Evolutionary conservation across 192 early-diverging fungal species (phyloP).

Genomic region (Entophlyctis helioformis): DNA sequence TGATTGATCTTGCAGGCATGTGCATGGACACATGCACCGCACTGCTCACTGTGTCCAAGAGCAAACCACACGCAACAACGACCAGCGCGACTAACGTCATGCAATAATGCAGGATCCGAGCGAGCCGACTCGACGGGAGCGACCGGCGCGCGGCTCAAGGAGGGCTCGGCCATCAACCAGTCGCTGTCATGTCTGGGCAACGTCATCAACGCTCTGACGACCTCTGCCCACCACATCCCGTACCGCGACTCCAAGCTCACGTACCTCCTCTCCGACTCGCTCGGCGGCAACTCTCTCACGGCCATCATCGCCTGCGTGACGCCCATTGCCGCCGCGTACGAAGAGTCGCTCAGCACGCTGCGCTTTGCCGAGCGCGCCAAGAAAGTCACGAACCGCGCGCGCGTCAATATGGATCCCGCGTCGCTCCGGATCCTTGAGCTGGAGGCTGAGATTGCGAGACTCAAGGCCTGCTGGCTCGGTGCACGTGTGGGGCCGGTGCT

Average conservation of each 20-base stretch:
- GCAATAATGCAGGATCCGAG: constrained; percentile 70
- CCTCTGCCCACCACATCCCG: constrained; percentile 18
- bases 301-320: constrained; percentile 36
- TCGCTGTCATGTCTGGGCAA: constrained; percentile 64
- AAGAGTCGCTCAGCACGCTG: constrained; percentile 21
- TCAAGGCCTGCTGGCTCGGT: no score
- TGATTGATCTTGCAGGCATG: constrained; percentile 69
- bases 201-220: constrained; percentile 69
- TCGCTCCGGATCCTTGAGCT: no score
- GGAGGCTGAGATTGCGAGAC: no score
- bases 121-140: constrained; percentile 78
- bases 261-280: constrained; percentile 30
- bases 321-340: constrained; percentile 10
- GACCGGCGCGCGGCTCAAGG: constrained; percentile 66
- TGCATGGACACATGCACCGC: not conserved
- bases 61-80: no score
- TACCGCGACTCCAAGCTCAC: constrained; percentile 46
- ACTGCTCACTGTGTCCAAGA: no score
- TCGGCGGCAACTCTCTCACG: constrained; percentile 42
- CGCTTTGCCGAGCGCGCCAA: constrained; percentile 26
- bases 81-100: no score
- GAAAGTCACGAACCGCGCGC: constrained; percentile 14
- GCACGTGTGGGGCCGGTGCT: no score
- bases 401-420: constrained; percentile 18
- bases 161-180: constrained; percentile 77